A percentile compares a stretch with the other conserved stretches of the same genome.
These are phyloP conservation scores for Pulveroboletus sp. DNA, from an alignment of 768 basidiomycete species.

Conservation along the genomic window DNA sequence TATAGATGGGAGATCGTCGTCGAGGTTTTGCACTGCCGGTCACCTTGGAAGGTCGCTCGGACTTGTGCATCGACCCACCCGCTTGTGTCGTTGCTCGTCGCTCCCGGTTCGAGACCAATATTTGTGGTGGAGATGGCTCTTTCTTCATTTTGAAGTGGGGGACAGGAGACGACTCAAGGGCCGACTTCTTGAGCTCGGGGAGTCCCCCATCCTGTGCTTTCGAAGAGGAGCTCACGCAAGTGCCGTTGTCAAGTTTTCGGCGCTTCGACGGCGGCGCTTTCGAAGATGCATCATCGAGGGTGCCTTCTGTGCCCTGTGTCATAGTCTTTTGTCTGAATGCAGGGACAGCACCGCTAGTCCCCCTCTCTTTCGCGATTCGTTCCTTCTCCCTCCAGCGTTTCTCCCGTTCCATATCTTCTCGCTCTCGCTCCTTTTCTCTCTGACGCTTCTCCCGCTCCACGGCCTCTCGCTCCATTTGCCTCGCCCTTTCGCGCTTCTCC, in stretches of 20 bases:
- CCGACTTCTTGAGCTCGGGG: conserved; percentile 33
- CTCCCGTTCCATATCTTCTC: conserved; percentile 20
- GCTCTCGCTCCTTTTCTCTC: conserved; percentile 19
- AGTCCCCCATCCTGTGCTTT: conserved; percentile 26
- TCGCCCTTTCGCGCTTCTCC: conserved; percentile 21
- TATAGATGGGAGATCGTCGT: conserved; percentile 59
- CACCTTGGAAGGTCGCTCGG: conserved; percentile 19
- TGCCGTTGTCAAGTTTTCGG: conserved; percentile 39
- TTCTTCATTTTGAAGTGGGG: conserved; percentile 35
- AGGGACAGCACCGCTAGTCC: conserved; percentile 5
- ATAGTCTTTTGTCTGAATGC: conserved; percentile 40
- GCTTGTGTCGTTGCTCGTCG: conserved; percentile 5
- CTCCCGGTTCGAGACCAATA: conserved; percentile 12
- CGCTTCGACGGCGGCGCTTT: conserved; percentile 33
- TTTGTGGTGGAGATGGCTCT: conserved; percentile 29
- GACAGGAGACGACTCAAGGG: conserved; percentile 19
- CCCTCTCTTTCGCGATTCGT: conserved; percentile 22
- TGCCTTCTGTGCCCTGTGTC: conserved; percentile 29
- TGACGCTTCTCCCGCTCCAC: conserved; percentile 25
- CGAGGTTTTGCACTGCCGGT: conserved; percentile 34
- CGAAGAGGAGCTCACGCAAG: conserved; percentile 12
- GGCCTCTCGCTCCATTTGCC: conserved; percentile 18
- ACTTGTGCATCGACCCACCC: conserved; percentile 8
- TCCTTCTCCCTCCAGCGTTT: conserved; percentile 23
- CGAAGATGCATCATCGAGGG: conserved; percentile 18